phyloP scores from a whole-genome alignment of 139 green algal genomes.

The Monoraphidium neglectum region DNA sequence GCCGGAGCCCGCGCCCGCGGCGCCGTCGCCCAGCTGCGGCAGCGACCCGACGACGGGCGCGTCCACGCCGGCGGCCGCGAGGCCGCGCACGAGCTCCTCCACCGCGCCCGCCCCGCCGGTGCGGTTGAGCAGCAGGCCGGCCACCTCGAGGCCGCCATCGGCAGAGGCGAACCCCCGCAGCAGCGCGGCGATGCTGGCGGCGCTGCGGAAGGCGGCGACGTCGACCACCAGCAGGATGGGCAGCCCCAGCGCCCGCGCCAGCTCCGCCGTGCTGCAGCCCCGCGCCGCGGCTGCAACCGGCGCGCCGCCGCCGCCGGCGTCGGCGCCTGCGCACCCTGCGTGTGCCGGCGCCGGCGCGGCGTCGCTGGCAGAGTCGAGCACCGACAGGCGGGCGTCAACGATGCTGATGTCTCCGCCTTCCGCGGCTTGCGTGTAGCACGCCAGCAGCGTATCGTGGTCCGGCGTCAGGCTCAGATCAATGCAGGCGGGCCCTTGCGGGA shows the following conservation, averaged over 20 bases:
- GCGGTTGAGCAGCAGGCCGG: constrained; percentile 83
- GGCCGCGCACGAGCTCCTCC: constrained; percentile 61
- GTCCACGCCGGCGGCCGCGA: constrained; percentile 47
- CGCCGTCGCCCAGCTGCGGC: constrained; percentile 43
- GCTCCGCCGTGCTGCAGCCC: constrained; percentile 75
- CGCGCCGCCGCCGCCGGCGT: constrained; percentile 71
- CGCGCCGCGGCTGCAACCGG: constrained; percentile 61
- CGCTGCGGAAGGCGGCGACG: constrained; percentile 48
- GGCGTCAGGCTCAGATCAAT: too few relatives aligned
- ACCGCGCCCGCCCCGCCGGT: constrained; percentile 20
- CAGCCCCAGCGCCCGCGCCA: constrained; percentile 79
- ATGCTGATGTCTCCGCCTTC: constrained; percentile 68
- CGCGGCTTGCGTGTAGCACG: constrained; percentile 42
- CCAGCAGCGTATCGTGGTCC: constrained; percentile 42
- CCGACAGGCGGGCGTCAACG: constrained; percentile 69
- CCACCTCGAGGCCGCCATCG: constrained; percentile 65
- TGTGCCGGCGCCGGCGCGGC: too few relatives aligned
- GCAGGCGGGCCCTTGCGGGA: too few relatives aligned
- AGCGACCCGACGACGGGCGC: constrained; percentile 70
- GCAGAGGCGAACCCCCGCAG: constrained; percentile 72
- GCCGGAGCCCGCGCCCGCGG: too few relatives aligned
- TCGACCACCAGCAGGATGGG: constrained; percentile 91
- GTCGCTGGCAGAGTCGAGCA: not conserved
- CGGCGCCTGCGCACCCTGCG: too few relatives aligned
- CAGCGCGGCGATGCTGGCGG: constrained; percentile 64